phyloP scores from a whole-genome alignment of 352 stramenopile species.

The Phytophthora kernoviae region DNA sequence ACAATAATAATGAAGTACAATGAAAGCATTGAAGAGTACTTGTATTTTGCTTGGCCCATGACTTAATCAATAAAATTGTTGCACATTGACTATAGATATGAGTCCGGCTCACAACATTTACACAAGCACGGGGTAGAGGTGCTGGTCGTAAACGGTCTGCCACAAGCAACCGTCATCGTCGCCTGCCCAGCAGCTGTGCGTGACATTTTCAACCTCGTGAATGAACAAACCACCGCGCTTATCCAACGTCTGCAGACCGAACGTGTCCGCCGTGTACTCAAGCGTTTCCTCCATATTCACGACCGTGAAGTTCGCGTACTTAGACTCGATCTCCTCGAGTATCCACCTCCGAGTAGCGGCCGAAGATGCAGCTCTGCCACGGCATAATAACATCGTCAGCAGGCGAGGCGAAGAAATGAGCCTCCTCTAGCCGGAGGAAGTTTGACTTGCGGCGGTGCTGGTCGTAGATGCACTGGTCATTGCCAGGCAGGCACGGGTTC shows the following conservation, averaged over 20 bases:
- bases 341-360: slow-evolving; percentile 44
- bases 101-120: slow-evolving; percentile 3
- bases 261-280: slow-evolving; percentile 44
- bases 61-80: background rate
- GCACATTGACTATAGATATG: background rate
- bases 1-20: background rate
- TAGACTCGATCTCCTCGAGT: slow-evolving; percentile 30
- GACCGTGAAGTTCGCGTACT: slow-evolving; percentile 37
- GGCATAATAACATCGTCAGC: slow-evolving; percentile 42
- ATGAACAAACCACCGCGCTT: slow-evolving; percentile 39
- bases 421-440: slow-evolving; percentile 40
- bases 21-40: too few relatives aligned
- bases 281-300: slow-evolving; percentile 33
- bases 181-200: slow-evolving; percentile 39
- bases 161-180: slow-evolving; percentile 43
- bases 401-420: slow-evolving; percentile 49
- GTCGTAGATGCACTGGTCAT: slow-evolving; percentile 28
- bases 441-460: slow-evolving; percentile 40
- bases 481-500: slow-evolving; percentile 13
- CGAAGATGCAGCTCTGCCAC: slow-evolving; percentile 47
- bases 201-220: slow-evolving; percentile 22
- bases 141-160: slow-evolving; percentile 41
- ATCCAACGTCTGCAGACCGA: slow-evolving; percentile 39
- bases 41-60: background rate
- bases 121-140: slow-evolving; percentile 38